These are phyloP conservation scores for Sporothrix globosa DNA, from an alignment of 2,329 filamentous ascomycete genomes.

Conservation along the genomic window DNA sequence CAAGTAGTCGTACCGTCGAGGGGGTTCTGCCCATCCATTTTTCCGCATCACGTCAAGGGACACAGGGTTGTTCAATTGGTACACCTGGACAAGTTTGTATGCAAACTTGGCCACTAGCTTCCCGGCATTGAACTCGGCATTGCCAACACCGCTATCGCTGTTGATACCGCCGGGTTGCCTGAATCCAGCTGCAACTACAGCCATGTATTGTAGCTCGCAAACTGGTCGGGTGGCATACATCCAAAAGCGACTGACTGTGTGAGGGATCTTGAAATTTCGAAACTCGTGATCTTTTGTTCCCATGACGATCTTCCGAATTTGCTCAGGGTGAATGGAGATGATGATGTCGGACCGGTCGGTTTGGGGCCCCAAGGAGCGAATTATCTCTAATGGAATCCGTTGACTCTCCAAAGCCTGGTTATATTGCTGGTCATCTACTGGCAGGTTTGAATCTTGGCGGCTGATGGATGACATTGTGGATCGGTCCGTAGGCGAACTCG, in stretches of 20 bases:
- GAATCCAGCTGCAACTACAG: slow-evolving; percentile 52
- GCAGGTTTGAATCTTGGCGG: not conserved
- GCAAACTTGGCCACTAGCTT: slow-evolving; percentile 48
- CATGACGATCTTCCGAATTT: slow-evolving; percentile 54
- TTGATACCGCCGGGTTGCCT: slow-evolving; percentile 53
- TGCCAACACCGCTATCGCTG: slow-evolving; percentile 52
- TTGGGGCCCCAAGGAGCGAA: slow-evolving; percentile 54
- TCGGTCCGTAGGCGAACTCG: not conserved
- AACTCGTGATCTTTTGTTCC: slow-evolving; percentile 60
- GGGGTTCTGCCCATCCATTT: slow-evolving; percentile 57
- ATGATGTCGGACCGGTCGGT: slow-evolving; percentile 59
- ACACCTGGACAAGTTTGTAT: slow-evolving; percentile 61
- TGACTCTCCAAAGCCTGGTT: slow-evolving; percentile 52
- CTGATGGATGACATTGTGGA: not conserved
- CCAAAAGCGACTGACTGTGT: slow-evolving; percentile 63
- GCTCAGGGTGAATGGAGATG: slow-evolving; percentile 53
- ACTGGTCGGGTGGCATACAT: slow-evolving; percentile 56
- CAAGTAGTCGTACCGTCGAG: slow-evolving; percentile 58
- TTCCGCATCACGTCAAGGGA: slow-evolving; percentile 55
- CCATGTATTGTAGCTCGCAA: slow-evolving; percentile 62
- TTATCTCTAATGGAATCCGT: slow-evolving; percentile 54
- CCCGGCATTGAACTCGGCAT: slow-evolving; percentile 55
- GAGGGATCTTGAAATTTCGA: slow-evolving; percentile 59
- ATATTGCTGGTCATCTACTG: not conserved
- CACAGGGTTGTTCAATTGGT: slow-evolving; percentile 64